Evolutionary conservation across 2,329 filamentous ascomycete genomes (phyloP), one percentile per base, ranked within the genome.

Genomic region (Cryphonectria carpinicola): DNA sequence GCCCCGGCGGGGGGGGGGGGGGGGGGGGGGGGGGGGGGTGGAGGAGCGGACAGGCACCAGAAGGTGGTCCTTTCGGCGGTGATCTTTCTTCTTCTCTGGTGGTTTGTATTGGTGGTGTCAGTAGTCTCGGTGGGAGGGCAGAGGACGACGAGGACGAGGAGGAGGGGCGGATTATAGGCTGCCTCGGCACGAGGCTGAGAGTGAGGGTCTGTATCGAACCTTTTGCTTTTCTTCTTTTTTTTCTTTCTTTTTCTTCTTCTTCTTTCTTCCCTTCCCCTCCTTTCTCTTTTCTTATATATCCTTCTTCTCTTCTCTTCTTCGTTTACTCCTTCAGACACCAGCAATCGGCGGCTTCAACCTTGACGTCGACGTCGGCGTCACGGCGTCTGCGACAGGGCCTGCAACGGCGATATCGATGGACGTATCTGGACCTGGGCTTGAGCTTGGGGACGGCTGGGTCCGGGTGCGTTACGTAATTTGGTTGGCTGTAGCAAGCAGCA

Each of bases 391-490:
- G 54, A 10, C 52, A 13, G 52, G 8, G n/a, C 22, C n/a, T 28
- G n/a, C n/a, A 8, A 28, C 7, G 52, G n/a, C 52, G n/a, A 10
- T 49, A n/a, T 49, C 46, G 46, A 49, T 49, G 46, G 46, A 28
- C 19, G 46, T 28, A n/a, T 8, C 46, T 49, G 46, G 19, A n/a
- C 46, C 46, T 49, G 46, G 8, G 22, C 46, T 46, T n/a, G 46
- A n/a, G 8, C 46, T 46, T 49, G 28, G 28, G 46, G n/a, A 28
- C 22, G 52, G 52, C 52, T 28, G 52, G 25, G 25, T 19, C 14
- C 54, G 25, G 54, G 54, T 3, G 54, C 25, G 54, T 58, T 58
- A 58, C 54, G 54, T 58, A 58, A 58, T 32, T 58, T 28, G 54
- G 54, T 8, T 32, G 25, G 54, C 54, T 28, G 54, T 13, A 11